Evolutionary conservation across 176 grass and related monocot genomes (phyloP).

Genomic region (Raddia distichophylla): DNA sequence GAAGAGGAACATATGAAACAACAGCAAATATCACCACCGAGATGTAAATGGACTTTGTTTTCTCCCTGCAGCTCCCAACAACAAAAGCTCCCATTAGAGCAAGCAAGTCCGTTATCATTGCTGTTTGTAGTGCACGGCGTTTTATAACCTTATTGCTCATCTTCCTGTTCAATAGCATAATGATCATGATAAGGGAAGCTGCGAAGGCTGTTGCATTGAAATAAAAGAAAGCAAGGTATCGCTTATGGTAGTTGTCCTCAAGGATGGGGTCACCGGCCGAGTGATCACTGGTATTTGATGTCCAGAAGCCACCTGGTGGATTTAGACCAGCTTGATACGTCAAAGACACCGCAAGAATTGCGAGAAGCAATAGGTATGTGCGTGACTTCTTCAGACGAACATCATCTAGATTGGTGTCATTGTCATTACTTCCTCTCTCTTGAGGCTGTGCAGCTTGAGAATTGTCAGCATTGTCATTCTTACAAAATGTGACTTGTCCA

Average conservation of each 20-base stretch:
- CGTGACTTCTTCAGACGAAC: constrained; percentile 24
- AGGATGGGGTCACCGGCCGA: constrained; percentile 32
- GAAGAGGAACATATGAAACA: constrained; percentile 19
- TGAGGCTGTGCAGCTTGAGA: background rate
- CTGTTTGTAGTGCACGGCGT: constrained; percentile 22
- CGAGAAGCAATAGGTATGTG: constrained; percentile 33
- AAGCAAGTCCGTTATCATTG: constrained; percentile 28
- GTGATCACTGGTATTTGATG: constrained; percentile 2
- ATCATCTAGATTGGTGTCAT: background rate
- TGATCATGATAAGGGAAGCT: constrained; percentile 34
- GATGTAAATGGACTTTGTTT: constrained; percentile 31
- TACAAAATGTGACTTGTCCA: background rate
- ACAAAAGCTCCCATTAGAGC: constrained; percentile 29
- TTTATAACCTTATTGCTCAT: constrained; percentile 34
- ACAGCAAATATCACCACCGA: constrained; percentile 17
- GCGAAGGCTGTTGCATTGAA: constrained; percentile 29
- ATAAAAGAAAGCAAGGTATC: constrained; percentile 37
- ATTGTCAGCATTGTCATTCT: background rate
- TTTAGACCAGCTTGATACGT: constrained; percentile 36
- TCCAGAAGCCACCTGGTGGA: constrained; percentile 43
- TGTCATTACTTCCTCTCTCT: background rate
- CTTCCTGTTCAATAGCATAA: constrained; percentile 29
- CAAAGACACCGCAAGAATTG: constrained; percentile 31
- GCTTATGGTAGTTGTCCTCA: constrained; percentile 17
- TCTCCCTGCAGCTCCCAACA: constrained; percentile 35